Evolutionary conservation across 179 eudicot species (phyloP).

Genomic region (Sideroxylon spinosum): DNA sequence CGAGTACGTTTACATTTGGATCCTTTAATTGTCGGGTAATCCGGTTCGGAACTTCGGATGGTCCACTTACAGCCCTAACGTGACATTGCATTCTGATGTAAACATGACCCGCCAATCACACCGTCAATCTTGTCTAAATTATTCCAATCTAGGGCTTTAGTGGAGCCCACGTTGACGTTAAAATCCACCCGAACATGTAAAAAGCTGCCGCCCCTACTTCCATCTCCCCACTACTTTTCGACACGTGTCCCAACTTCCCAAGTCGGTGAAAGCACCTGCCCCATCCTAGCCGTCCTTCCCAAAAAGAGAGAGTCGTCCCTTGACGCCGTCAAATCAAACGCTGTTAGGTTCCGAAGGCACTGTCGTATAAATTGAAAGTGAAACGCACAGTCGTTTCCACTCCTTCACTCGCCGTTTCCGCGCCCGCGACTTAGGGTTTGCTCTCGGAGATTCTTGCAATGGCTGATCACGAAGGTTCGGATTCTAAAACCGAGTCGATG

Average conservation of each 20-base stretch:
- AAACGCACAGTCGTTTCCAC: neutral
- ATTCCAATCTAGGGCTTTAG: too few species aligned
- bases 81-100: too few species aligned
- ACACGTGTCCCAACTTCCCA: neutral
- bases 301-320: neutral
- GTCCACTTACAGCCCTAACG: too few species aligned
- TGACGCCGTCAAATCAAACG: neutral
- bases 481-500: slow-evolving; percentile 21
- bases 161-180: neutral
- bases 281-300: neutral
- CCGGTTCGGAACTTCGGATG: too few species aligned
- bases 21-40: too few species aligned
- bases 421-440: neutral
- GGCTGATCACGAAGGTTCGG: slow-evolving; percentile 25
- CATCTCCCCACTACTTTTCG: neutral
- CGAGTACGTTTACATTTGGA: too few species aligned
- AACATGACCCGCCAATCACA: too few species aligned
- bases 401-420: neutral
- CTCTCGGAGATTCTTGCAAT: slow-evolving; percentile 10
- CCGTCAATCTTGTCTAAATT: too few species aligned
- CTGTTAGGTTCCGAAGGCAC: neutral
- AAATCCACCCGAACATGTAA: neutral
- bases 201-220: neutral
- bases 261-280: neutral
- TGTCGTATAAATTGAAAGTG: neutral